phyloP scores from a whole-genome alignment of 768 basidiomycete species.

The Rhizopogon roseolus region DNA sequence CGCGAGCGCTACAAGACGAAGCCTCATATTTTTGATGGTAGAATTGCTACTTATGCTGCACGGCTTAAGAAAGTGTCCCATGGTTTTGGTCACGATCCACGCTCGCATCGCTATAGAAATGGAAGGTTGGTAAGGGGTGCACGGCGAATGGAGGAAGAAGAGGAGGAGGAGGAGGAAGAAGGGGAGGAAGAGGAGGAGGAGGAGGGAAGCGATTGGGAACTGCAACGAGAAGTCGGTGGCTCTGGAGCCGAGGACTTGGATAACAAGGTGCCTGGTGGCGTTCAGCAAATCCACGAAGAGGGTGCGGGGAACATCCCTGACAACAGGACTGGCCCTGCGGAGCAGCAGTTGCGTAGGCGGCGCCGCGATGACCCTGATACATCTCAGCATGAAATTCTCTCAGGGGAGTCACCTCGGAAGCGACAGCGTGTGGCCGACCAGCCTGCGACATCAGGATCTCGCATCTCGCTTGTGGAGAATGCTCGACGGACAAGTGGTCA shows the following conservation, averaged over 20 bases:
- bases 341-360: conserved; percentile 11
- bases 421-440: conserved; percentile 6
- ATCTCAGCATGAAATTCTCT: neutral
- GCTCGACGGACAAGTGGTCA: neutral
- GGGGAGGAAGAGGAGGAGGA: conserved; percentile 7
- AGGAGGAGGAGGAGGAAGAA: conserved; percentile 9
- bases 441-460: neutral
- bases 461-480: neutral
- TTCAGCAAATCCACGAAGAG: neutral
- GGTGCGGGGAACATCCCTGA: neutral
- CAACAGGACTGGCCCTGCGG: neutral
- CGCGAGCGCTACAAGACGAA: conserved; percentile 54
- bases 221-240: neutral
- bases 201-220: neutral
- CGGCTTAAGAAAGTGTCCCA: conserved; percentile 12
- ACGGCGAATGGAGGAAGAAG: neutral
- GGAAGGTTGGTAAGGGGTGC: neutral
- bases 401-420: conserved; percentile 7
- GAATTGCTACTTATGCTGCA: conserved; percentile 30
- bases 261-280: neutral
- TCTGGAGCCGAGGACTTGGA: neutral
- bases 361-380: conserved; percentile 6
- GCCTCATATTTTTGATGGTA: conserved; percentile 31
- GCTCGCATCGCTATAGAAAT: conserved; percentile 9
- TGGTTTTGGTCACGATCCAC: conserved; percentile 18